Conservation (phyloP, 495 filamentous ascomycete species). For the Cercophora newfieldiana region DNA sequence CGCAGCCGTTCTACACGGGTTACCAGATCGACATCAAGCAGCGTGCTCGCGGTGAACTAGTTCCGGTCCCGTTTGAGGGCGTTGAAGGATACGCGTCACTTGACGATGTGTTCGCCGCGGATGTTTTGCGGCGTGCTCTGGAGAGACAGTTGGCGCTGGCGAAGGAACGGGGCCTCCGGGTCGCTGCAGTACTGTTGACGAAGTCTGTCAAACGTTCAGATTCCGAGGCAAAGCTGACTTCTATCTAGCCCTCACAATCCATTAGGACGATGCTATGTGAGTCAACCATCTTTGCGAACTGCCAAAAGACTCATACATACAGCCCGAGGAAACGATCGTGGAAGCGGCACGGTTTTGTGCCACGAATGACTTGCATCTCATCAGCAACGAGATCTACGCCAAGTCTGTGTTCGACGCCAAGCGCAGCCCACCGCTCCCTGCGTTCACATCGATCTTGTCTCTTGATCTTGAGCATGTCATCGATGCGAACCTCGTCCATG, state of each 20-base stretch:
- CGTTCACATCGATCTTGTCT: conserved; percentile 41
- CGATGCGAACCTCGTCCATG: conserved; percentile 39
- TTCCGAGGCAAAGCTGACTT: neutral
- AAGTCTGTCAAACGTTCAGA: neutral
- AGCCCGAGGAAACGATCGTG: neutral
- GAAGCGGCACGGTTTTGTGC: conserved; percentile 25
- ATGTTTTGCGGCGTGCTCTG: conserved; percentile 9
- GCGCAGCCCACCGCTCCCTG: neutral
- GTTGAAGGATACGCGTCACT: conserved; percentile 40
- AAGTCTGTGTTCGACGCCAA: conserved; percentile 29
- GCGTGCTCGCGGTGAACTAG: conserved; percentile 32
- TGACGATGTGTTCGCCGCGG: conserved; percentile 42
- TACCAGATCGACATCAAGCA: conserved; percentile 24
- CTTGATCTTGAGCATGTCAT: conserved; percentile 34
- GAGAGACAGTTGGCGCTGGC: conserved; percentile 39
- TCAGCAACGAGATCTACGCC: conserved; percentile 39
- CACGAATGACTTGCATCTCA: conserved; percentile 31
- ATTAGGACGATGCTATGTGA: neutral
- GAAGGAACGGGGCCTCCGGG: conserved; percentile 26
- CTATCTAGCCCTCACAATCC: neutral
- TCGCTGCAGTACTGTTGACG: conserved; percentile 31
- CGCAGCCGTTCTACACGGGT: conserved; percentile 32
- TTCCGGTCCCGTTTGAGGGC: conserved; percentile 43
- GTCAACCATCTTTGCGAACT: neutral
- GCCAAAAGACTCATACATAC: neutral